A percentile compares a stretch with the other conserved stretches of the same genome.
These are phyloP conservation scores for Dipodascopsis uninucleata DNA, from an alignment of 805 yeast genomes.

Conservation along the genomic window DNA sequence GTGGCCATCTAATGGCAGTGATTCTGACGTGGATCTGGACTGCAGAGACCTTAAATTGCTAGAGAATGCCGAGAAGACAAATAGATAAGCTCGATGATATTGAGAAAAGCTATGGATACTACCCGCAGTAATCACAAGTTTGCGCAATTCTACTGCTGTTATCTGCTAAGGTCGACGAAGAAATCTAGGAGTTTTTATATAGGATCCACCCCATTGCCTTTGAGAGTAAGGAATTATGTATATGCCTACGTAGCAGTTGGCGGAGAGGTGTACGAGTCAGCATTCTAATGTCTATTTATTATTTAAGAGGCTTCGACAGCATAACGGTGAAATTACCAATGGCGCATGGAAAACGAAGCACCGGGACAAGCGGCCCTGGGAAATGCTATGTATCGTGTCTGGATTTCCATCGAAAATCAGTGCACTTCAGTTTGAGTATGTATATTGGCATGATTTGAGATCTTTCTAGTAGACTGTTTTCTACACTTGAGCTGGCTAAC, in stretches of 20 bases:
- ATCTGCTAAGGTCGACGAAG: constrained; percentile 58
- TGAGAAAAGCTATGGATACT: no score
- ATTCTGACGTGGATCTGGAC: no score
- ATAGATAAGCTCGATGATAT: no score
- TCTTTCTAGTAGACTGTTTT: background rate
- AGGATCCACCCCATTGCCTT: constrained; percentile 80
- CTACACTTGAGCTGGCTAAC: no score
- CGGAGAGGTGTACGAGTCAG: no score
- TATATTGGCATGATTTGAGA: background rate
- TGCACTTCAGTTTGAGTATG: constrained; percentile 68
- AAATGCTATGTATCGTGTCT: constrained; percentile 55
- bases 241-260: no score
- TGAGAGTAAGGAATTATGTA: constrained; percentile 36
- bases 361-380: constrained; percentile 68
- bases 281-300: no score
- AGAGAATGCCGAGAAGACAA: no score
- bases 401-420: constrained; percentile 68
- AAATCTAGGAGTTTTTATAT: constrained; percentile 62
- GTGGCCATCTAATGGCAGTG: no score
- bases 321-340: constrained; percentile 66
- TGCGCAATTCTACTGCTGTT: constrained; percentile 60
- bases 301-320: constrained; percentile 60
- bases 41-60: no score
- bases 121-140: no score
- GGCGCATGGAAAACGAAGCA: constrained; percentile 69